A percentile compares a stretch with the other conserved stretches of the same genome.
Evolutionary conservation across 441 rosid species (phyloP).

Genomic region (Sinapis alba): DNA sequence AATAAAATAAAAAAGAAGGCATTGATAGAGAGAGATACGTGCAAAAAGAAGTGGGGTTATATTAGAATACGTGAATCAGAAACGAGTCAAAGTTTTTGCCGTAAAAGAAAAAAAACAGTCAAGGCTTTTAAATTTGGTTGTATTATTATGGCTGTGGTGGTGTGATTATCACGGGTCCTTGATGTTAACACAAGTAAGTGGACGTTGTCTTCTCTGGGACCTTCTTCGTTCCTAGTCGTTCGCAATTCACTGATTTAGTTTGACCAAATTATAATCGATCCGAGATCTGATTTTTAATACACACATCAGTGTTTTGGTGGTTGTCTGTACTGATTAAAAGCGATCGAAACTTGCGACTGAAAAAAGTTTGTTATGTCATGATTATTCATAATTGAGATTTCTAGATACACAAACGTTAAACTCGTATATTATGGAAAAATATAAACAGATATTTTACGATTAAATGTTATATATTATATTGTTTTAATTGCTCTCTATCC

Average conservation of each 20-base stretch:
- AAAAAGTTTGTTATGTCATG: conserved; percentile 22
- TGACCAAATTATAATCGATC: conserved; percentile 32
- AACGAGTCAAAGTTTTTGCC: conserved; percentile 41
- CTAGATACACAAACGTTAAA: background rate
- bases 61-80: conserved; percentile 15
- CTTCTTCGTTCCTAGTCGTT: conserved; percentile 36
- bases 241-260: conserved; percentile 40
- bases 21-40: conserved; percentile 23
- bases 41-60: conserved; percentile 26
- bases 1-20: background rate
- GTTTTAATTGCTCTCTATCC: background rate
- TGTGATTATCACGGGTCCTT: conserved; percentile 31
- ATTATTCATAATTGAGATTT: conserved; percentile 28
- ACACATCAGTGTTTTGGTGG: conserved; percentile 38
- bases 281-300: conserved; percentile 8
- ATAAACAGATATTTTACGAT: background rate
- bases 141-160: conserved; percentile 16
- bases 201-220: conserved; percentile 30
- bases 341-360: conserved; percentile 8
- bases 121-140: conserved; percentile 34
- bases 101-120: conserved; percentile 39
- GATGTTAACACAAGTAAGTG: conserved; percentile 43
- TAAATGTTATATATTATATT: background rate
- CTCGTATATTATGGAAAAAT: background rate
- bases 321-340: conserved; percentile 38